Evolutionary conservation across 768 basidiomycete genomes (phyloP), one percentile per base, ranked within the genome.

Genomic region (Hypholoma fasciculare): DNA sequence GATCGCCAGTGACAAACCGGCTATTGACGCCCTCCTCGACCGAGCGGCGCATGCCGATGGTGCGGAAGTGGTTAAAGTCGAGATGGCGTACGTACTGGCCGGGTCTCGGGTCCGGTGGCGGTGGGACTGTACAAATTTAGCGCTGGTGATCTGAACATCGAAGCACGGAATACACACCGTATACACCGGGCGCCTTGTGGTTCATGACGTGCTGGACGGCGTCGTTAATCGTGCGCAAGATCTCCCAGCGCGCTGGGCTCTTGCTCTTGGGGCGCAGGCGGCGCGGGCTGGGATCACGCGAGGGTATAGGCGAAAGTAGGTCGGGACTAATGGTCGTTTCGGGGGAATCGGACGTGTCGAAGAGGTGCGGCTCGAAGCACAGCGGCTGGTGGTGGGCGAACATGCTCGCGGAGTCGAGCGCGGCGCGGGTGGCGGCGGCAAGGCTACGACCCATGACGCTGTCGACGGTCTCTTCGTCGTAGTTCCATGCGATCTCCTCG

Each of bases 51-150:
- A 98, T 95, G 0, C 96, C 96, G 56, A 96, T 94, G 23, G 97
- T 96, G 26, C 96, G 86, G 78, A 99, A 99, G 70, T 96, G 94
- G 65, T 94, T 96, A 68, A 99, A 99, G 68, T 94, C 93, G 13
- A 99, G 75, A 71, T 94, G 89, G 39, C 84, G 88, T 37, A 97
- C 87, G 67, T 89, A 90, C 59, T 90, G 83, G 52, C 90, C 88
- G 30, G 92, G 86, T 54, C 86, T 81, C 54, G 89, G 82, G 69
- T 91, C 90, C 59, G 83, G 75, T 17, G 87, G 78, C 2, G 79
- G 80, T 39, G 89, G 90, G 43, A 92, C 89, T 91, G 62, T 4
- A 17, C 16, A 60, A 44, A 59, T 20, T 50, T 26, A 20, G 30
- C 46, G 49, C 43, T 43, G 39, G 46, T 19, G 48, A 56, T 46